Evolutionary conservation across 331 rosid genomes (phyloP).

Genomic region (Rhamnella rubrinervis): DNA sequence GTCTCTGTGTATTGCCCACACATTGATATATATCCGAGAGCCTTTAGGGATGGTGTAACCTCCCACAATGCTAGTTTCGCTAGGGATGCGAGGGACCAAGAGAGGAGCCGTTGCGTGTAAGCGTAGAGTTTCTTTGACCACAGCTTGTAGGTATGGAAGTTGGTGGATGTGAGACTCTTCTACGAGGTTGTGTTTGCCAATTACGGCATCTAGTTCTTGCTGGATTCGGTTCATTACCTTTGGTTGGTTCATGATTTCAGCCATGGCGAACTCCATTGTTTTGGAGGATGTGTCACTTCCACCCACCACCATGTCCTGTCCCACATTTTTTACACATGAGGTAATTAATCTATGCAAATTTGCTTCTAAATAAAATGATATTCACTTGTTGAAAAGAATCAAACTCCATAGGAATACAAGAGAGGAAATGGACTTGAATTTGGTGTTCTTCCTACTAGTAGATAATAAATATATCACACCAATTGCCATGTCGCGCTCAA

Average conservation of each 20-base stretch:
- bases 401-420: too few species aligned
- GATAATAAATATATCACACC: too few species aligned
- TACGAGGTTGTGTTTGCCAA: conserved; percentile 53
- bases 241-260: conserved; percentile 49
- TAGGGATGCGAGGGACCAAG: conserved; percentile 63
- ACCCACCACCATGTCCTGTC: conserved; percentile 70
- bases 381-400: too few species aligned
- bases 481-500: too few species aligned
- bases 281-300: conserved; percentile 69
- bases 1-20: conserved; percentile 83
- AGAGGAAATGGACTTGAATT: too few species aligned
- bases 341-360: too few species aligned
- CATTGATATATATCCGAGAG: conserved; percentile 57
- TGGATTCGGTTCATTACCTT: conserved; percentile 38
- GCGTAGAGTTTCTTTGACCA: conserved; percentile 76
- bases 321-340: too few species aligned
- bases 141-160: conserved; percentile 55
- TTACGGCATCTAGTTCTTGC: conserved; percentile 45
- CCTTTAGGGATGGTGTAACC: conserved; percentile 73
- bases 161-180: conserved; percentile 64
- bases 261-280: conserved; percentile 62
- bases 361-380: too few species aligned
- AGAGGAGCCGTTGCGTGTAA: conserved; percentile 62
- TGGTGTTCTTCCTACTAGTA: too few species aligned
- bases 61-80: conserved; percentile 42